Evolutionary conservation across 2,329 filamentous ascomycete species (phyloP), one percentile per base, ranked within the genome.

Genomic region (Verticillium nonalfalfae): DNA sequence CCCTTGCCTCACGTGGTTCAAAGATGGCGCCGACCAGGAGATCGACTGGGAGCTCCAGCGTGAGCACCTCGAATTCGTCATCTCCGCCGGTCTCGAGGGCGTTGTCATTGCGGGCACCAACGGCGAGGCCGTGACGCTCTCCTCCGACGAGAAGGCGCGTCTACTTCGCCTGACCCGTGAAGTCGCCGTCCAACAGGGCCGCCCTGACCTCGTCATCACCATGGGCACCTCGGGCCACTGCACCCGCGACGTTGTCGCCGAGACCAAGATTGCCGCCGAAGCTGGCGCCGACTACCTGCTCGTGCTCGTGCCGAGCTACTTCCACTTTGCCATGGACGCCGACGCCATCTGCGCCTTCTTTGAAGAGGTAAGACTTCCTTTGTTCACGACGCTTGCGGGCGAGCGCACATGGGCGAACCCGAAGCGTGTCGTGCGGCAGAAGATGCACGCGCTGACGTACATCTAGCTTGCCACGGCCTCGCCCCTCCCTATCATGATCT

Each of bases 31-130:
- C 34, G 71, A 66, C 4, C 83, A 85, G 66, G 79, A 82, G 52
- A 81, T 85, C 45, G 81, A 86, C 67, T 85, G 82, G 83, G 73
- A 77, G 6, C 69, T 81, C 1, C 82, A 86, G 67, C 77, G 76
- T 61, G 75, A 77, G 64, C 83, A 85, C 62, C 70, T 84, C 31
- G 74, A 82, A 66, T 85, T 83, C 66, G 70, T 85, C n/a, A 74
- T 85, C 59, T 72, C 70, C 11, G 83, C 79, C 54, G 81, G 81
- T 1, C 70, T 85, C 6, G 79, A 85, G 58, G 81, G 82, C 7
- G 74, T 91, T 62, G 86, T 90, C 56, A 85, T 87, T 52, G 87
- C 90, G 69, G 89, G 89, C 58, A 89, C 86, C 66, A 91, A 91
- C 67, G 89, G 89, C 67, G 89, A 92, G 74, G 87, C 89, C 9